phyloP scores from a whole-genome alignment of 2,329 filamentous ascomycete genomes.

The Nannizzia gypsea region DNA sequence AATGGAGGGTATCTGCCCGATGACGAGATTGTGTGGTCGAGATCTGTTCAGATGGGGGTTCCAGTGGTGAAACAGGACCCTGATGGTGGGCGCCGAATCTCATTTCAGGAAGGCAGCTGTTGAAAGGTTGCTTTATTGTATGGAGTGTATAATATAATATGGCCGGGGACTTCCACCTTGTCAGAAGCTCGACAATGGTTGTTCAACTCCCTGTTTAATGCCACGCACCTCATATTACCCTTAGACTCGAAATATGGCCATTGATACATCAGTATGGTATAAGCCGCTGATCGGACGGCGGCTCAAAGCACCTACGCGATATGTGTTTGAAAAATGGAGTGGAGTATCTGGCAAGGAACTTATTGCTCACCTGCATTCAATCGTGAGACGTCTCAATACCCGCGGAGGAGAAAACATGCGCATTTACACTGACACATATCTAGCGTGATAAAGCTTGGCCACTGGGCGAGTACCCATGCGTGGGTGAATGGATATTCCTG shows the following conservation, averaged over 20 bases:
- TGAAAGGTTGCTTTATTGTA: background rate
- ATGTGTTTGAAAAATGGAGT: constrained; percentile 5
- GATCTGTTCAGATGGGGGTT: background rate
- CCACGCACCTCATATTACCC: background rate
- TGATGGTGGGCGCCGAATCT: background rate
- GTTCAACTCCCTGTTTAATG: background rate
- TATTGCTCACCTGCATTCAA: constrained; percentile 1
- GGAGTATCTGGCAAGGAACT: constrained; percentile 2
- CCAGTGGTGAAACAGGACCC: background rate
- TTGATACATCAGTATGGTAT: constrained; percentile 4
- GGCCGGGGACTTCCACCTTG: background rate
- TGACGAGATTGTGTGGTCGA: background rate
- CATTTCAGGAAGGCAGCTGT: background rate
- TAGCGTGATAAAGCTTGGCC: constrained; percentile 6
- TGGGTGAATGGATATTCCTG: constrained; percentile 4
- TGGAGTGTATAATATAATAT: background rate
- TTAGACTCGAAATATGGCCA: background rate
- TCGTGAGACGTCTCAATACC: constrained; percentile 1
- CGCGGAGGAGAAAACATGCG: background rate
- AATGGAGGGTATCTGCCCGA: background rate
- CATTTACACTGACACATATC: background rate
- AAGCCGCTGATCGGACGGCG: constrained; percentile 3
- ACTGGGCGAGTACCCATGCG: constrained; percentile 2
- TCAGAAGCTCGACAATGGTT: background rate
- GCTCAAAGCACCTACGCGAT: background rate